Percentiles rank a stretch among this genome's conserved stretches.
Evolutionary conservation across 1,284 basidiomycete genomes (phyloP).

Genomic region (Malassezia psittaci): DNA sequence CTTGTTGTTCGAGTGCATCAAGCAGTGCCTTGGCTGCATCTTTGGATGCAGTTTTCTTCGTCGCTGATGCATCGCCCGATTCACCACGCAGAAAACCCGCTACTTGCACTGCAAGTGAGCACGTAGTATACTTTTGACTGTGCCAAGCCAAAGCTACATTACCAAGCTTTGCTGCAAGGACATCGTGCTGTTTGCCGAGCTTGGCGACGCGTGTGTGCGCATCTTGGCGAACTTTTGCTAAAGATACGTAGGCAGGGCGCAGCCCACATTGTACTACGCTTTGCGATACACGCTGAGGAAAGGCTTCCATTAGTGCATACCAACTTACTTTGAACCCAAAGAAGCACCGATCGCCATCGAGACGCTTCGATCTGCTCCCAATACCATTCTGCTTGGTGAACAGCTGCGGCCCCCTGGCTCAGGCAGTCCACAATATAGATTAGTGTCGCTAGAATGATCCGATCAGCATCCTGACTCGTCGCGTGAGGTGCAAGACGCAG

Average conservation of each 20-base stretch:
- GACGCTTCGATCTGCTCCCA: background rate
- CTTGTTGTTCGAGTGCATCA: slow-evolving; percentile 6
- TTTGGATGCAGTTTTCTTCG: background rate
- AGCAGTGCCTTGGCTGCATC: background rate
- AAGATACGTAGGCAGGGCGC: background rate
- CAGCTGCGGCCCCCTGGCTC: background rate
- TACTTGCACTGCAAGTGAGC: background rate
- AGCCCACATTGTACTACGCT: background rate
- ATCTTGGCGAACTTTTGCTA: background rate
- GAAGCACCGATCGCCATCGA: background rate
- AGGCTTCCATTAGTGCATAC: background rate
- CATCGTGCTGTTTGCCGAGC: background rate
- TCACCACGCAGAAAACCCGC: background rate
- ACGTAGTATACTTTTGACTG: background rate
- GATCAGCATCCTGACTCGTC: slow-evolving; percentile 6
- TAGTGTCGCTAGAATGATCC: slow-evolving; percentile 10
- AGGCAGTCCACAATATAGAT: slow-evolving; percentile 3
- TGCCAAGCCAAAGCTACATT: slow-evolving; percentile 6
- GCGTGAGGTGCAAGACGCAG: background rate
- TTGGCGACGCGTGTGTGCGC: background rate
- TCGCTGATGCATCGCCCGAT: background rate
- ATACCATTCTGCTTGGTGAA: slow-evolving; percentile 8
- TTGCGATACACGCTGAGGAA: slow-evolving; percentile 1
- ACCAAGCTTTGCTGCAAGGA: slow-evolving; percentile 10
- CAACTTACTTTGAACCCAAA: slow-evolving; percentile 11